These are phyloP conservation scores for Mucor irregularis DNA, from an alignment of 371 early-diverging fungal genomes.

Conservation along the genomic window DNA sequence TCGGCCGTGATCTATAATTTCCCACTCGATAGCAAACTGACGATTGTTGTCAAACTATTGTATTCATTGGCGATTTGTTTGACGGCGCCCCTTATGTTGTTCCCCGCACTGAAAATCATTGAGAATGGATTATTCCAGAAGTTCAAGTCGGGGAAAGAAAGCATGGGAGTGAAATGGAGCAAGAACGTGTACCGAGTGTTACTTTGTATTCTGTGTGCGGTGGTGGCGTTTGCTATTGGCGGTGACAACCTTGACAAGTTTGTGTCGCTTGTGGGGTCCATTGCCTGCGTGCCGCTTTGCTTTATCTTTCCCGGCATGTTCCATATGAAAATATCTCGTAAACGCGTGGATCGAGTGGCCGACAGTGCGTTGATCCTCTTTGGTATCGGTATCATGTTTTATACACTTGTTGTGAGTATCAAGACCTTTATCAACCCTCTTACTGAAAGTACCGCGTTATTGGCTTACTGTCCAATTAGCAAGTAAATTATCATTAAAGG, in stretches of 20 bases:
- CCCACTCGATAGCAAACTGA: constrained; percentile 48
- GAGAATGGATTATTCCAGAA: constrained; percentile 58
- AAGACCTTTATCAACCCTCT: constrained; percentile 26
- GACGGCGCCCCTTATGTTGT: constrained; percentile 71
- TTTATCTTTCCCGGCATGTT: constrained; percentile 77
- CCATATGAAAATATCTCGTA: constrained; percentile 55
- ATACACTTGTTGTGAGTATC: constrained; percentile 34
- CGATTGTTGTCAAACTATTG: constrained; percentile 61
- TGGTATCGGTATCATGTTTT: constrained; percentile 55
- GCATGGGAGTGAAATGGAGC: constrained; percentile 58
- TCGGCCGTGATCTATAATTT: constrained; percentile 74
- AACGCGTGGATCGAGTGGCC: constrained; percentile 20
- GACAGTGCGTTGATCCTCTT: constrained; percentile 49
- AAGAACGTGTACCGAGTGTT: constrained; percentile 65
- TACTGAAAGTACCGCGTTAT: background rate
- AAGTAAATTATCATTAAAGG: no score
- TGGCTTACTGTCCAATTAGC: constrained; percentile 10
- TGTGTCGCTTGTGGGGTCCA: constrained; percentile 57
- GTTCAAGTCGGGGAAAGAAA: constrained; percentile 35
- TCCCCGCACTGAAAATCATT: constrained; percentile 74
- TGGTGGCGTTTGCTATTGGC: constrained; percentile 61
- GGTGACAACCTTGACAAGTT: constrained; percentile 73
- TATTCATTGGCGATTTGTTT: constrained; percentile 78
- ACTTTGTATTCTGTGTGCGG: constrained; percentile 51
- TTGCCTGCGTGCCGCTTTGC: constrained; percentile 55